phyloP scores from a whole-genome alignment of 1,284 basidiomycete genomes.

The Marasmius oreades region DNA sequence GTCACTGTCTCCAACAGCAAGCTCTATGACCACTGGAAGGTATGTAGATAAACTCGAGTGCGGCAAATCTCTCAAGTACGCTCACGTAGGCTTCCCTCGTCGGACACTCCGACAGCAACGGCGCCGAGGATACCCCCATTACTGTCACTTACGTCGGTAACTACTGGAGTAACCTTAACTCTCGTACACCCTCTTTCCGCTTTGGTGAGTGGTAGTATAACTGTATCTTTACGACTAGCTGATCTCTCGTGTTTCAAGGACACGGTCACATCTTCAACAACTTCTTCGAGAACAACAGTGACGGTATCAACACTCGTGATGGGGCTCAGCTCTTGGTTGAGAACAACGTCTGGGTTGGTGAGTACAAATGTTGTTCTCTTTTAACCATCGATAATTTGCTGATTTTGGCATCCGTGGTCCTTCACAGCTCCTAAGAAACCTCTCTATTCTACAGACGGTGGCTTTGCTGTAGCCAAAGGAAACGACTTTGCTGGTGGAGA shows the following conservation, averaged over 20 bases:
- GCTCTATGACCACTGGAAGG: conserved; percentile 40
- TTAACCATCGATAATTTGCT: too few species aligned
- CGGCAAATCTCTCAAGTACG: background rate
- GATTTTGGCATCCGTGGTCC: too few species aligned
- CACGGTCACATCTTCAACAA: conserved; percentile 47
- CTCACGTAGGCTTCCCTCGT: conserved; percentile 30
- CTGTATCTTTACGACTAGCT: background rate
- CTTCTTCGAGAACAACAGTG: conserved; percentile 33
- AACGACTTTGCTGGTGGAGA: conserved; percentile 30
- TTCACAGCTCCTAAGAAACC: conserved; percentile 33
- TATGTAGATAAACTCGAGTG: background rate
- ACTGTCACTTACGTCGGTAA: conserved; percentile 36
- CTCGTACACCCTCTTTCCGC: conserved; percentile 35
- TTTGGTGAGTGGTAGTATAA: conserved; percentile 1
- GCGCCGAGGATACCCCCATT: conserved; percentile 28
- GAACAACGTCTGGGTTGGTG: conserved; percentile 41
- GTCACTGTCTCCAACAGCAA: conserved; percentile 38
- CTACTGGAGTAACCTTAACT: conserved; percentile 35
- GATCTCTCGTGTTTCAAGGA: conserved; percentile 11
- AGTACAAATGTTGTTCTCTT: conserved; percentile 6
- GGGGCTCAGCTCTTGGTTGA: conserved; percentile 45
- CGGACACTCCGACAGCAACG: conserved; percentile 41
- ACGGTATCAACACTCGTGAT: conserved; percentile 48
- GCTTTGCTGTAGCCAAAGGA: conserved; percentile 36
- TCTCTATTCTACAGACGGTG: conserved; percentile 39